phyloP scores from a whole-genome alignment of 2,329 filamentous ascomycete genomes.

The Phialophora verrucosa region DNA sequence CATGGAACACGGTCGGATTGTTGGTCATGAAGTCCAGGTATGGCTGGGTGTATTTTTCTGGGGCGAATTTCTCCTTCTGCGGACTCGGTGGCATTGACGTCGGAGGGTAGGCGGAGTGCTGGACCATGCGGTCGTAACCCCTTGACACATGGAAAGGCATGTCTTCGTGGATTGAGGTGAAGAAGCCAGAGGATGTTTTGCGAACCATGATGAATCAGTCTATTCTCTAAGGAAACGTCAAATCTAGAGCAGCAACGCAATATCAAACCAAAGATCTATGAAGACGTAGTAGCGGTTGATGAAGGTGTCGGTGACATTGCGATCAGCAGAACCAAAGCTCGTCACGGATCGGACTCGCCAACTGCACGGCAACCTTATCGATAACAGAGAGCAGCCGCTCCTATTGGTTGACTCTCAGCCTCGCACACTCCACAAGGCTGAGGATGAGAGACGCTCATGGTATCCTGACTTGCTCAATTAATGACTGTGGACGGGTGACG shows the following conservation, averaged over 20 bases:
- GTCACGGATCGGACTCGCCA: neutral
- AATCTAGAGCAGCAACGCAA: neutral
- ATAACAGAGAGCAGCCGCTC: neutral
- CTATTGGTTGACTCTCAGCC: neutral
- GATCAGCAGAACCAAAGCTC: constrained; percentile 7
- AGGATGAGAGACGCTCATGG: neutral
- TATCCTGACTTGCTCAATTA: neutral
- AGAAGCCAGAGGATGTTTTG: constrained; percentile 40
- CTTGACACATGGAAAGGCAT: constrained; percentile 36
- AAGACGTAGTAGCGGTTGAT: neutral
- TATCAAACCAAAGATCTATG: neutral
- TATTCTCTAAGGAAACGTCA: neutral
- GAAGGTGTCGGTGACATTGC: neutral
- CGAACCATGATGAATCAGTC: constrained; percentile 37
- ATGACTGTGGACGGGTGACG: no score
- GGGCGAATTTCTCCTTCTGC: constrained; percentile 40
- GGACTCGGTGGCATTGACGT: constrained; percentile 19
- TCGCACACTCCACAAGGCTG: neutral
- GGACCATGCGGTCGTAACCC: constrained; percentile 36
- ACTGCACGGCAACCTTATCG: constrained; percentile 23
- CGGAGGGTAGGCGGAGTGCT: constrained; percentile 31
- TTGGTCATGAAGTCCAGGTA: constrained; percentile 86
- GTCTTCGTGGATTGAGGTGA: constrained; percentile 37
- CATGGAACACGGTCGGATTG: constrained; percentile 93
- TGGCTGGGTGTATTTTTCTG: constrained; percentile 75